phyloP scores from a whole-genome alignment of 306 rosid genomes.

The Myrica gale region DNA sequence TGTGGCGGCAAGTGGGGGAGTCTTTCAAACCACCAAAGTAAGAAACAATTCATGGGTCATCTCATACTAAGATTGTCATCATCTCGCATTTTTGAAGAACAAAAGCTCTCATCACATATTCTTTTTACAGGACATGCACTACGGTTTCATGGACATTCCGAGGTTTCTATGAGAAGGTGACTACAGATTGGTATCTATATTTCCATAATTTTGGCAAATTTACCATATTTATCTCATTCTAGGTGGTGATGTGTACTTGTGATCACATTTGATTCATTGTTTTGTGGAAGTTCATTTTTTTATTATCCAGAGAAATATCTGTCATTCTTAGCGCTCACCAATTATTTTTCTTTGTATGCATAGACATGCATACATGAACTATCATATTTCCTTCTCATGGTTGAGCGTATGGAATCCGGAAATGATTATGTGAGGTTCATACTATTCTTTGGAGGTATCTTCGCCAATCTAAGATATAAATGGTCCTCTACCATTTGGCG shows the following conservation, averaged over 20 bases:
- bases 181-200: conserved; percentile 14
- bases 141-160: conserved; percentile 98
- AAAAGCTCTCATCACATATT: neutral
- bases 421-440: neutral
- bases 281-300: neutral
- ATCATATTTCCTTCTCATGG: neutral
- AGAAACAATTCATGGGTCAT: conserved; percentile 27
- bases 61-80: neutral
- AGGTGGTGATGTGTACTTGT: neutral
- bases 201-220: neutral
- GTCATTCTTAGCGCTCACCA: neutral
- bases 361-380: neutral
- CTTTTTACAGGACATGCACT: conserved; percentile 85
- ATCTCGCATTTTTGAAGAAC: neutral
- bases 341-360: no score
- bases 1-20: conserved; percentile 99
- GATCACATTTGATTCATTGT: neutral
- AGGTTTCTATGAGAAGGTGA: conserved; percentile 96
- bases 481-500: neutral
- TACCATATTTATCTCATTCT: neutral
- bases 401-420: neutral
- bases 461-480: neutral
- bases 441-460: neutral
- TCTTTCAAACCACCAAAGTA: conserved; percentile 99
- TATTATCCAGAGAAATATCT: neutral